Percentiles rank a stretch among this genome's conserved stretches.
These are phyloP conservation scores for Colletotrichum salicis DNA, from an alignment of 2,329 filamentous ascomycete species.

Conservation along the genomic window DNA sequence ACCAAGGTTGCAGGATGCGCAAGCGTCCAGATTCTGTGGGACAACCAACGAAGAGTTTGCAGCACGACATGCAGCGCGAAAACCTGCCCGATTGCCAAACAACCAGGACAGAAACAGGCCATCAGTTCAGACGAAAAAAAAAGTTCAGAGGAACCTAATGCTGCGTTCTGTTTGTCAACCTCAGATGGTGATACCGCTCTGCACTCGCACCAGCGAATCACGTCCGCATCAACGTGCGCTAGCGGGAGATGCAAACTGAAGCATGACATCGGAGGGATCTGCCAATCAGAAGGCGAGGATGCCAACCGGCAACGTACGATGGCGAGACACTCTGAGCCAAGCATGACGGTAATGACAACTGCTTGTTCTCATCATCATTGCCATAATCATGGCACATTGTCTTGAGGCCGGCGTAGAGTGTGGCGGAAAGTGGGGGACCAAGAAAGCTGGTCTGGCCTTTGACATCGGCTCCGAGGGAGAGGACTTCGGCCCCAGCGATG, in stretches of 20 bases:
- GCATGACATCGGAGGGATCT: not conserved
- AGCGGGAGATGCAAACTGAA: constrained; percentile 6
- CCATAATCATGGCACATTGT: not conserved
- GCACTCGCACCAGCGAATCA: not conserved
- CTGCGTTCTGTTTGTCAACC: not conserved
- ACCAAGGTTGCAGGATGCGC: not conserved
- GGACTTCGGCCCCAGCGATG: not conserved
- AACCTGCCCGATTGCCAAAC: not conserved
- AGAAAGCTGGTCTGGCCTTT: not conserved
- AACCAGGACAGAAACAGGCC: not conserved
- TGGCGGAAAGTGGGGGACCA: not conserved
- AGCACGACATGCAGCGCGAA: not conserved
- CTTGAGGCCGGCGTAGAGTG: not conserved
- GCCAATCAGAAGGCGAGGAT: not conserved
- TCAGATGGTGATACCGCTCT: not conserved
- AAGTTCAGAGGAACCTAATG: not conserved
- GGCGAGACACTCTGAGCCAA: not conserved
- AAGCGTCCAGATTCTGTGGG: not conserved
- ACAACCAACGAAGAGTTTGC: not conserved
- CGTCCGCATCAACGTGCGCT: not conserved
- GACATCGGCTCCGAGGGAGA: not conserved
- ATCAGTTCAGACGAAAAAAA: not conserved
- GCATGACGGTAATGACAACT: not conserved
- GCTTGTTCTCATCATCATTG: not conserved
- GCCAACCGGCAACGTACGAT: not conserved